These are phyloP conservation scores for Wilhelminamyces savonicus DNA, from an alignment of 805 yeast species.

Conservation along the genomic window DNA sequence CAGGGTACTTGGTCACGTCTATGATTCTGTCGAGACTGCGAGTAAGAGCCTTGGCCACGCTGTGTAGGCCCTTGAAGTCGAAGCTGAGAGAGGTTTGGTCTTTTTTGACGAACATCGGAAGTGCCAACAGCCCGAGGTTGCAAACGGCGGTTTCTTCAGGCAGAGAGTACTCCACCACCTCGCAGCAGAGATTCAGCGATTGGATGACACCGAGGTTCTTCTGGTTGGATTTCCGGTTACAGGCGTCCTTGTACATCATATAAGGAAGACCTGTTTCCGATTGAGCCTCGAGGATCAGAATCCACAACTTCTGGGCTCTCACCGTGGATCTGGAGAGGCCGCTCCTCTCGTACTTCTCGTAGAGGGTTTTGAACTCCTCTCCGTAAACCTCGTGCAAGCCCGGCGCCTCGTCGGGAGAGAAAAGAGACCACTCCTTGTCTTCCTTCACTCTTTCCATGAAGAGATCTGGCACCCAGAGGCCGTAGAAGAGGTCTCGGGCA, in stretches of 20 bases:
- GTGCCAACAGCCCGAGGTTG: slow-evolving; percentile 85
- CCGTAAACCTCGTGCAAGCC: slow-evolving; percentile 82
- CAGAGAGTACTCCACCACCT: slow-evolving; percentile 85
- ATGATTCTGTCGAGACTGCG: slow-evolving; percentile 77
- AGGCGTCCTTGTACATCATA: slow-evolving; percentile 88
- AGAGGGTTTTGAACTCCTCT: slow-evolving; percentile 69
- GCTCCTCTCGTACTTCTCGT: slow-evolving; percentile 65
- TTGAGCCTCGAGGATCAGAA: slow-evolving; percentile 82
- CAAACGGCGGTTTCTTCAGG: slow-evolving; percentile 95
- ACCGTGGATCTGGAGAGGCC: slow-evolving; percentile 54
- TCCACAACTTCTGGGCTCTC: slow-evolving; percentile 89
- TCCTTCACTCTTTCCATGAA: slow-evolving; percentile 87
- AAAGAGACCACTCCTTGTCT: slow-evolving; percentile 79
- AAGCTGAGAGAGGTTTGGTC: slow-evolving; percentile 38
- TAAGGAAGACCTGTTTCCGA: slow-evolving; percentile 96
- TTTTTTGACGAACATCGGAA: slow-evolving; percentile 62
- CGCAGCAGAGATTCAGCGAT: slow-evolving; percentile 92
- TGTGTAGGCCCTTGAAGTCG: slow-evolving; percentile 71
- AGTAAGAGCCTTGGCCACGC: slow-evolving; percentile 69
- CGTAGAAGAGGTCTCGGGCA: slow-evolving; percentile 90
- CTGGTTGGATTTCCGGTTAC: slow-evolving; percentile 84
- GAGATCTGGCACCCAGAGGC: slow-evolving; percentile 91
- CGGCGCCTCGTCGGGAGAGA: slow-evolving; percentile 85
- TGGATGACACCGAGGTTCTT: slow-evolving; percentile 88
- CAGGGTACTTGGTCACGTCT: slow-evolving; percentile 82